Conservation (phyloP, 345 rosid species). For the Populus nigra region DNA sequence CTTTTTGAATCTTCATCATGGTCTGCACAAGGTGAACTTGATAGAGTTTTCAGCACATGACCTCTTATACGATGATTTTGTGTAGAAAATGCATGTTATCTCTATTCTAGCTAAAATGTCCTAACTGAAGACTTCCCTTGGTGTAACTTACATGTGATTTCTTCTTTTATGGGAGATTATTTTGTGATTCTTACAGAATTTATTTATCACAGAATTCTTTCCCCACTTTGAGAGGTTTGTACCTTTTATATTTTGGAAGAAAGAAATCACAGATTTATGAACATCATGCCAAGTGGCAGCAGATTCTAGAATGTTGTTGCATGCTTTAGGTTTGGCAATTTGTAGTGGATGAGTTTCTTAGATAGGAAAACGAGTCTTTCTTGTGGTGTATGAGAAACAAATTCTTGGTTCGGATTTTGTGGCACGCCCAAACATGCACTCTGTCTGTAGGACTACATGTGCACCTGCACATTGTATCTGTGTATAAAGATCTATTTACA, state of each 20-base stretch:
- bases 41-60: slow-evolving; percentile 4
- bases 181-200: not conserved
- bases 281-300: not conserved
- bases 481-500: too few species aligned
- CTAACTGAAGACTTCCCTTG: not conserved
- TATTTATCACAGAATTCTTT: not conserved
- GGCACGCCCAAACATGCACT: too few species aligned
- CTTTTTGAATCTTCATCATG: slow-evolving; percentile 87
- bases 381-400: too few species aligned
- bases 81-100: not conserved
- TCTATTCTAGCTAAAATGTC: slow-evolving; percentile 5
- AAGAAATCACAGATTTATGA: not conserved
- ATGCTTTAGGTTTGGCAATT: not conserved
- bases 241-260: not conserved
- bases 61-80: not conserved
- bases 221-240: not conserved
- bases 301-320: not conserved
- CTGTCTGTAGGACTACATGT: too few species aligned
- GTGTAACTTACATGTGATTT: not conserved
- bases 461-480: too few species aligned
- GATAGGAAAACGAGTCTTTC: too few species aligned
- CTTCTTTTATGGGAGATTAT: not conserved
- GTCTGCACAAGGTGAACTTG: slow-evolving; percentile 64
- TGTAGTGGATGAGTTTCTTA: too few species aligned
- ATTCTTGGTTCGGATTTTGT: too few species aligned